These are phyloP conservation scores for Citrus sp. DNA, from an alignment of 345 rosid species.

Conservation along the genomic window DNA sequence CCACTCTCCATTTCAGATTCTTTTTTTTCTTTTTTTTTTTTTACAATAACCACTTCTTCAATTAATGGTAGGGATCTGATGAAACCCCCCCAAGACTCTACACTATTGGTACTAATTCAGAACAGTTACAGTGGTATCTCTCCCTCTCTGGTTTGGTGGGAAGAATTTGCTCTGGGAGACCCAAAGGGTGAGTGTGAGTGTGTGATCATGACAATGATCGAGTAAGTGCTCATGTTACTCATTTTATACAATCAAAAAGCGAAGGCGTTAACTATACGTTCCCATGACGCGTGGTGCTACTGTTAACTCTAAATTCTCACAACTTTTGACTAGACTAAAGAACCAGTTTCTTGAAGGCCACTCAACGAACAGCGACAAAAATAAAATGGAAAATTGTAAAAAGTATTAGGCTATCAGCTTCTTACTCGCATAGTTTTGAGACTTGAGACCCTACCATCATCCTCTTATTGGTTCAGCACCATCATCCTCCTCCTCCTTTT, in stretches of 20 bases:
- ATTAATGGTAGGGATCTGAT: too few relatives aligned
- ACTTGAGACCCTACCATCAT: not conserved
- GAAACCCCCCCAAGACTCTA: too few relatives aligned
- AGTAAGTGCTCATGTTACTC: not conserved
- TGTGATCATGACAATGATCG: too few relatives aligned
- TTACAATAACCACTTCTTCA: not conserved
- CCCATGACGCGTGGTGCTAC: not conserved
- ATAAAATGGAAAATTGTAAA: too few relatives aligned
- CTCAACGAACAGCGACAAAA: not conserved
- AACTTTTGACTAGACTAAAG: too few relatives aligned
- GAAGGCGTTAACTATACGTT: not conserved
- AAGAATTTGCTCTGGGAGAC: not conserved
- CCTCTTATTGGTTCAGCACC: too few relatives aligned
- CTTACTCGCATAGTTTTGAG: not conserved
- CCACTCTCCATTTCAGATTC: conserved; percentile 9
- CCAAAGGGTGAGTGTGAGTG: not conserved
- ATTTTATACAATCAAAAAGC: not conserved
- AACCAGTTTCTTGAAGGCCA: not conserved
- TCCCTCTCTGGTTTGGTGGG: not conserved
- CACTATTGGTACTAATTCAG: not conserved
- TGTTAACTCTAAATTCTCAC: too few relatives aligned
- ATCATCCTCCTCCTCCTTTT: too few relatives aligned
- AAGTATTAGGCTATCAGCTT: not conserved
- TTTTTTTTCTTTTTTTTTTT: not conserved
- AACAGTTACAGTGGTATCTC: not conserved